Evolutionary conservation across 202 grass and related monocot genomes (phyloP), one percentile per base, ranked within the genome.

Genomic region (Alloteropsis angusta): DNA sequence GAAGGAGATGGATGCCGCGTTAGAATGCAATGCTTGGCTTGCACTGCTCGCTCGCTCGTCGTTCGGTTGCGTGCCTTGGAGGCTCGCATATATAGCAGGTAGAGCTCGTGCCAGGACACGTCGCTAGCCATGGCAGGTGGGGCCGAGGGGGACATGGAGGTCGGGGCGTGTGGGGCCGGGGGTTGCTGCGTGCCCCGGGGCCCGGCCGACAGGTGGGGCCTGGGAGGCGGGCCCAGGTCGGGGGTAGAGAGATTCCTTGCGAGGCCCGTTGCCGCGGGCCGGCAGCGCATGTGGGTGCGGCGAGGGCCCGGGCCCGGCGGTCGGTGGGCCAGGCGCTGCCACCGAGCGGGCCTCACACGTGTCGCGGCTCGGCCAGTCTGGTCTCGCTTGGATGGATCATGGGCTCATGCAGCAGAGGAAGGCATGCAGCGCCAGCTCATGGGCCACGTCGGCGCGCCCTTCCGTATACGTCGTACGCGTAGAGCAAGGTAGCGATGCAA

Each of bases 141-240:
- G 86, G 9, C 81, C 37, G n/a, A 58, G 4, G 9, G 7, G 0
- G 76, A 78, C 66, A 83, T 39, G 37, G 80, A 53, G 75, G 25
- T n/a, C 23, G 18, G 65, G 35, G 13, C 12, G 54, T 68, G 70
- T 68, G 70, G 70, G 75, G 71, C 67, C 17, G 17, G 16, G 65
- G 32, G 21, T 13, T 58, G 17, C 4, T 58, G 17, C 4, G 57
- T 41, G 70, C 11, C 76, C 62, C 53, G 87, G 87, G 60, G 5
- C 80, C 79, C 23, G 44, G 74, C 68, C 43, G 88, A 90, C 91
- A 87, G 81, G 69, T 34, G 85, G 63, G 80, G 14, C 85, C 79
- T 1, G 15, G 44, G 23, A 42, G 49, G 60, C 79, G 87, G 86
- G 48, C 73, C 69, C 68, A 45, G 82, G 79, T 83, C 72, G 78